Evolutionary conservation across 306 rosid species (phyloP).

Genomic region (Cicer bijugum): DNA sequence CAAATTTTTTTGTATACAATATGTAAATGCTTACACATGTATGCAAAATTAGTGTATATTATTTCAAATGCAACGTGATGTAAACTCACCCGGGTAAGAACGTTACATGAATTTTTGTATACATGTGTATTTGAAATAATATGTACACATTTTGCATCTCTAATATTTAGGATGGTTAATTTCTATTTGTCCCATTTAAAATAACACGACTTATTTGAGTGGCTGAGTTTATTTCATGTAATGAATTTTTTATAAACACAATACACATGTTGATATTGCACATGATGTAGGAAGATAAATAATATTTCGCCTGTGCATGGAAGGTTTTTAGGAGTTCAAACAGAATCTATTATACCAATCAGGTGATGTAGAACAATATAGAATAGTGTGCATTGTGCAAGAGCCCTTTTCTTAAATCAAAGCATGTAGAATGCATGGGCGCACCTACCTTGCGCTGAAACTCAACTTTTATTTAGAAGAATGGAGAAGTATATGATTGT

Average conservation of each 20-base stretch:
- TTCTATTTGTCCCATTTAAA: neutral
- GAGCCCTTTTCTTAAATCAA: neutral
- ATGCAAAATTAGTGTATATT: too few species aligned
- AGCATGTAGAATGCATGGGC: neutral
- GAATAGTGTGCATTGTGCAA: neutral
- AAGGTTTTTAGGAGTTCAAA: slow-evolving; percentile 28
- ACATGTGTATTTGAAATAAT: neutral
- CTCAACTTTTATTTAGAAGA: slow-evolving; percentile 22
- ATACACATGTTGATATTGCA: neutral
- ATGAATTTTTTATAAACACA: neutral
- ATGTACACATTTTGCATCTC: neutral
- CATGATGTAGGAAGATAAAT: neutral
- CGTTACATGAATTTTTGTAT: neutral
- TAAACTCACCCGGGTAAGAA: too few species aligned
- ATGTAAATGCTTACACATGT: neutral
- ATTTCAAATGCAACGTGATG: too few species aligned
- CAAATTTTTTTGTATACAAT: too few species aligned
- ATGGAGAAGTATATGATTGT: neutral
- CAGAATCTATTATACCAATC: slow-evolving; percentile 6
- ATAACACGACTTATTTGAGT: neutral
- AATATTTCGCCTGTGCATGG: neutral
- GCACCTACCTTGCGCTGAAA: neutral
- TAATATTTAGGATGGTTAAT: neutral
- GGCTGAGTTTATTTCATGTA: neutral
- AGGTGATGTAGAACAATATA: neutral